Evolutionary conservation across 257 asterid genomes (phyloP), one percentile per base, ranked within the genome.

Genomic region (Rhazya stricta): DNA sequence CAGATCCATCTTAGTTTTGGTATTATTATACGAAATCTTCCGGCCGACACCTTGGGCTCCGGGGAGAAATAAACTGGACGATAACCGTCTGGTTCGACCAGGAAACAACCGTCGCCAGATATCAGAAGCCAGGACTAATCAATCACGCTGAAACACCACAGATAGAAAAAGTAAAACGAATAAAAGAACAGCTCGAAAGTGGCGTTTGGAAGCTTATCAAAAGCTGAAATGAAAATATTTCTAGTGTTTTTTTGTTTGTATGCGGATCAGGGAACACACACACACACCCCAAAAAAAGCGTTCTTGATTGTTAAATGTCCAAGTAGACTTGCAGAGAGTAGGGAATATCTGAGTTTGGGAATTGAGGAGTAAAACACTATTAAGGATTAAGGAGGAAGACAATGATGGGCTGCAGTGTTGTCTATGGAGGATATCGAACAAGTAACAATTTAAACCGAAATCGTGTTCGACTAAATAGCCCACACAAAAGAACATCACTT

Each of bases 1-100:
- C 61, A 89, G 85, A 87, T 86, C 89, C 96, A 91, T 91, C 27
- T 27, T 50, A 57, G 69, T 30, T 10, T 46, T 29, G 2, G 9
- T 25, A 43, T 45, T 37, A 1, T 12, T 41, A 13, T 9, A 69
- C 5, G 15, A 32, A 36, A 63, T 7, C 30, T n/a, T 56, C 6
- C 61, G 70, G 27, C 70, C 69, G 42, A 21, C 73, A 51, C 61
- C 69, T 19, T 56, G 61, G 15, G 19, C 16, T 46, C 60, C 50
- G 58, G 61, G 76, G 74, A 19, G 76, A 54, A 75, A 63, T 60
- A 72, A 56, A 67, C 69, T 27, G 54, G 61, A 32, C 41, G 71
- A 5, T 48, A 42, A 21, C 50, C 79, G 61, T 30, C 83, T 79
- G 48, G 73, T 58, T 69, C 83, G 79, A 30, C 79, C 61, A 34